Evolutionary conservation across 352 stramenopile species (phyloP), one percentile per base, ranked within the genome.

Genomic region (Phytophthora multivora): DNA sequence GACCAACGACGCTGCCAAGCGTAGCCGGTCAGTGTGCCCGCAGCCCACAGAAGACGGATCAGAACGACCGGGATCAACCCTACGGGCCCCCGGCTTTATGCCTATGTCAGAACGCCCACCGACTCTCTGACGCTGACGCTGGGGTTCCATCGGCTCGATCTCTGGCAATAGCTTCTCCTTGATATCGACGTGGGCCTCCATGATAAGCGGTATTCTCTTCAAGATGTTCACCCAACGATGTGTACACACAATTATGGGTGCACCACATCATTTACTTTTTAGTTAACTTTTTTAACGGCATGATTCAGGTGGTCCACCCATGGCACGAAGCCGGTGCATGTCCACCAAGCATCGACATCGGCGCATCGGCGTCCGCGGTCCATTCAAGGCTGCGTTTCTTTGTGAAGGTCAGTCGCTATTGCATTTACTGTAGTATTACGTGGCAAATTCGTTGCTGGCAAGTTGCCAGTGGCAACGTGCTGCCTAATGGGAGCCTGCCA

Each of bases 1-100:
- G 41, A 94, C 71, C 30, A 94, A 53, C 63, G 68, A 77, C 13
- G 84, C 82, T 3, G 84, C 63, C 6, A 91, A 64, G 21, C 75
- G 66, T 15, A 92, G 64, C n/a, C 75, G 57, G 11, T 68, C 63
- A 23, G 59, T 74, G 28, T 39, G 41, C 1, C 60, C 59, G 23
- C 42, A 75, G 10, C 52, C 57, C 13, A 67, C 30, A 3, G 42
- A 33, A 28, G 52, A 28, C 7, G 41, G 10, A 3, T 19, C 43
- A 7, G 28, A 13, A 23, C 40, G 45, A 4, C 15, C 0, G 0
- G 33, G 23, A 16, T 21, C 12, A 2, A 36, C 19, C 30, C 2
- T 45, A 52, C 11, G 40, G 35, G 5, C 10, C 3, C 33, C n/a
- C 2, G 35, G 5, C 39, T 58, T 67, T 5, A 40, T 21, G 6